Conservation (phyloP, 345 rosid species). For the Hibiscus trionum region DNA sequence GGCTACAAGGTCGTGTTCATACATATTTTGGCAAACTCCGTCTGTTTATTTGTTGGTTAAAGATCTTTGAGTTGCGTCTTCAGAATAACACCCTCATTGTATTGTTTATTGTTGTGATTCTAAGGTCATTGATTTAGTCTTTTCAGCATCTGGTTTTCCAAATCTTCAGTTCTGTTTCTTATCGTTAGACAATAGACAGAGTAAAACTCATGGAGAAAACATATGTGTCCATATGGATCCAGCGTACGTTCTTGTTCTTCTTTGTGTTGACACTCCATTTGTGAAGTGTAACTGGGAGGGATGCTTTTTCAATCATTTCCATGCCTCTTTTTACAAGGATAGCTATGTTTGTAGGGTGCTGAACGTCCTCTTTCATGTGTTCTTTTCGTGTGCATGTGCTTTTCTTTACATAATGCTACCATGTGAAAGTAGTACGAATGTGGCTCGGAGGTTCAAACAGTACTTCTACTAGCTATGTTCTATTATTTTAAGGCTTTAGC, state of each 20-base stretch:
- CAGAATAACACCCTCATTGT: conserved; percentile 17
- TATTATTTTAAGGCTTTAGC: background rate
- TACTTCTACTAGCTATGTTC: conserved; percentile 11
- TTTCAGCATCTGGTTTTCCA: conserved; percentile 2
- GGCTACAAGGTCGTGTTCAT: conserved; percentile 7
- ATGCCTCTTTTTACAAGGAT: background rate
- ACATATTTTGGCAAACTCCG: background rate
- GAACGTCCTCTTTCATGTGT: conserved; percentile 10
- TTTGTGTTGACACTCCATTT: background rate
- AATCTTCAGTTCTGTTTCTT: conserved; percentile 18
- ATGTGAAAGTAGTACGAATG: conserved; percentile 1
- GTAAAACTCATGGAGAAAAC: conserved; percentile 14
- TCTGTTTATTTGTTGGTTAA: background rate
- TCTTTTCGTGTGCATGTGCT: conserved; percentile 19
- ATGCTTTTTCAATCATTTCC: background rate
- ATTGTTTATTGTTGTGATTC: conserved; percentile 12
- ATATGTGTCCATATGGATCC: background rate
- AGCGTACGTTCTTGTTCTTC: background rate
- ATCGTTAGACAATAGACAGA: conserved; percentile 20
- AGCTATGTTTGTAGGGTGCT: background rate
- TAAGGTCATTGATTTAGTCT: conserved; percentile 3
- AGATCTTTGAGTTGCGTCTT: background rate
- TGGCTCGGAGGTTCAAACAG: conserved; percentile 7
- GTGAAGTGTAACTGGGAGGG: background rate
- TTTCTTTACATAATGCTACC: conserved; percentile 9